Evolutionary conservation across 371 early-diverging fungal species (phyloP), one percentile per base, ranked within the genome.

Genomic region (Sporodiniella umbellata): DNA sequence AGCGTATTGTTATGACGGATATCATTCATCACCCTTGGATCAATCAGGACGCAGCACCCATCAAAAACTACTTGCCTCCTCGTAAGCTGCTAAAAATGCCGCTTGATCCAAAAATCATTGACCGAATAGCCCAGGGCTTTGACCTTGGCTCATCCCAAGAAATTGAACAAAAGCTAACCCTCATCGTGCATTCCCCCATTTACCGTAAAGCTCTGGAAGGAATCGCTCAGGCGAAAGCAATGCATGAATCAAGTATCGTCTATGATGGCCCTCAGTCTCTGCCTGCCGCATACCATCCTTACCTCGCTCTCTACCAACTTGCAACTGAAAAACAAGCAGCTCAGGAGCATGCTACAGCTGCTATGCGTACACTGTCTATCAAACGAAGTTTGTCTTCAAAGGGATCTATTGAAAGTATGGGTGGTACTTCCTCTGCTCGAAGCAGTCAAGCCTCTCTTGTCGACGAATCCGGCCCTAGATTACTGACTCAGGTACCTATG

Each of bases 21-120:
- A 82, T 94, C 8, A 52, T 83, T 30, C 70, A 75, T 19, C 91
- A 94, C 57, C 83, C 88, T 8, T 98, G 98, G 98, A 78, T 95
- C 68, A 79, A 79, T 53, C 81, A 78, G 51, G 88, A 86, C n/a
- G 62, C 59, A 3, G 80, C 80, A 0, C 55, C 61, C 1, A 82
- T 81, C 24, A 72, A 83, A 8, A 89, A 80, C 61, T 76, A 79
- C 53, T 51, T 87, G 33, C 92, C 93, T 2, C 46, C 56, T n/a
- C 73, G 94, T 35, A 63, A 62, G 35, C 89, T 92, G 5, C 54
- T 94, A 8, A 62, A 63, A 0, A 56, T 85, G 15, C 87, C 89
- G 2, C 68, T 92, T 2, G 87, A 93, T 48, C 63, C 69, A 33
- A 79, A 79, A 12, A 83, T 92, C 5, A 73, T 95, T 19, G 79